Base-by-base conservation (phyloP, 257 asterid genomes). In the Haberlea rhodopensis region DNA sequence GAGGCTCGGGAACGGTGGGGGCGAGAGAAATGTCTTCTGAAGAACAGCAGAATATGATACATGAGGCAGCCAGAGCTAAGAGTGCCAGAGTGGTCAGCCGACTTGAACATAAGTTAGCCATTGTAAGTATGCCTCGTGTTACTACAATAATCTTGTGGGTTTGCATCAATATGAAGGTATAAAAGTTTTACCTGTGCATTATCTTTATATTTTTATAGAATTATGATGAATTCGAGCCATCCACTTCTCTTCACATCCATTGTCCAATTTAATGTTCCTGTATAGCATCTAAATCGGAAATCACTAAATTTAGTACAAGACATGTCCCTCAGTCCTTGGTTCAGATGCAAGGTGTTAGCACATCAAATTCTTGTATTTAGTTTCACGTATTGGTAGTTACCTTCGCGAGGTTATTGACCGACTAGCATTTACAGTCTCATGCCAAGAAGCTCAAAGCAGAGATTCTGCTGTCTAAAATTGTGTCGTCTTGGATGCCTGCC, bases 1-100 rank as follows among this genome's bases (percentile, higher is more conserved):
- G 96, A 89, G 79, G 96, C 97, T 58, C 91, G 86, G 80, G 87
- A 89, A 16, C 85, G 82, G 66, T 89, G 99, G 99, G 97, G 96
- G 67, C n/a, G n/a, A 71, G 75, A 32, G 84, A 84, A 20, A 64
- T 87, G 60, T 84, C 99, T 70, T 69, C 82, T 55, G 96, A 89
- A 72, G 94, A 89, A 48, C 95, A 74, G 69, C 81, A 82, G 52
- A 87, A 68, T 67, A 89, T 92, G 97, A 73, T 74, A 54, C 80
- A 81, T 63, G 96, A 83, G 74, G 97, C 91, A 74, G 77, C 87
- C 59, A 76, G 80, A 80, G 89, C 85, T 74, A 81, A 77, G 64
- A 85, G 72, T 32, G 81, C 72, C 56, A 84, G 77, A 84, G 89
- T 85, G 68, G 80, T 92, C 80, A 84, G 73, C 74, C 86, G 88